Evolutionary conservation across 331 rosid genomes (phyloP), one percentile per base, ranked within the genome.

Genomic region (Acacia pycnantha): DNA sequence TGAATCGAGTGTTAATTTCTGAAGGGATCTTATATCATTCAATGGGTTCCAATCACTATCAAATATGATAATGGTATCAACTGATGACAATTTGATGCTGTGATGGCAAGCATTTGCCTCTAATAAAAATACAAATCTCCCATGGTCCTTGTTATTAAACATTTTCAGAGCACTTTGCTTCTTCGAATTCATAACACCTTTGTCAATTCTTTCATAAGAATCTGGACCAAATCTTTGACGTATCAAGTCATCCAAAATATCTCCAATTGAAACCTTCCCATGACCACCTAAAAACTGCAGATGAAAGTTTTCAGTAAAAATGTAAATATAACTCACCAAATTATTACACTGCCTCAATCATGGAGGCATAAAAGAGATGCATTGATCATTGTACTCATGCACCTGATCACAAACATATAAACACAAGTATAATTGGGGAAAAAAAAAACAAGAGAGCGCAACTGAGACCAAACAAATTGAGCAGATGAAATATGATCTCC

Each of bases 31-130:
- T 83, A 94, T 77, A 87, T 93, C 98, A 87, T 85, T 92, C 83
- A 89, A 62, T 14, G 97, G 98, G 74, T 84, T 89, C 99, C 92
- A 94, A 77, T 96, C 98, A 85, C 99, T 94, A 73, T 92, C 92
- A 88, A 77, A 93, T 84, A 95, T 91, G 77, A 95, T 87, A 81
- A 90, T 79, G 73, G 81, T 44, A 86, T 93, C 97, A 79, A 94
- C 83, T 7, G 98, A 91, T 9, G 94, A 91, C 81, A 96, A 83
- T 74, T 90, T 94, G 72, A 94, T 86, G 88, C 88, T 91, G 18
- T 88, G 69, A 81, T 29, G 81, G 84, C 98, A 96, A 9, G 98
- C 97, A 88, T 90, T 84, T 62, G 90, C 70, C 77, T 96, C 99
- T 81, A 96, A 79, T 83, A 96, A 82, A 86, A 96, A 91, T 78